phyloP scores from a whole-genome alignment of 768 basidiomycete species.

The Termitomyces sp. region DNA sequence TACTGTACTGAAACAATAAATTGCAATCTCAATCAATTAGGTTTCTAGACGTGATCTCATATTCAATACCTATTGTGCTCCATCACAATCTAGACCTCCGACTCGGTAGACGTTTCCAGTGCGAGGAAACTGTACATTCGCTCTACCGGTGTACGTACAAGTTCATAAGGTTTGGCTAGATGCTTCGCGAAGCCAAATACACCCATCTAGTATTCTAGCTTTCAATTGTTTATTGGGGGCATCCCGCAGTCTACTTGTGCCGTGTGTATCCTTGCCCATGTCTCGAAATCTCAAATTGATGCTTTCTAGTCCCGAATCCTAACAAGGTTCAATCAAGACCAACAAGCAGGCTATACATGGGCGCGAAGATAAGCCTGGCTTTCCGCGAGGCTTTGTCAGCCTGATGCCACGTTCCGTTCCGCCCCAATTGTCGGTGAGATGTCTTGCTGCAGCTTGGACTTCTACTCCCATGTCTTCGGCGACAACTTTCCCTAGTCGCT shows the following conservation, averaged over 20 bases:
- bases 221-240: background rate
- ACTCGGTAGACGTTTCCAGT: background rate
- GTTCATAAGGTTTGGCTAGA: background rate
- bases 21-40: background rate
- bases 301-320: background rate
- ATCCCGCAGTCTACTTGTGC: background rate
- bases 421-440: background rate
- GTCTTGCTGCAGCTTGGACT: background rate
- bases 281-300: background rate
- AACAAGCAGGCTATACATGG: background rate
- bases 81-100: background rate
- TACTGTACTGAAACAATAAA: background rate
- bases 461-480: background rate
- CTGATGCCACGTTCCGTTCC: background rate
- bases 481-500: background rate
- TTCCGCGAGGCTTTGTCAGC: background rate
- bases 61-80: background rate
- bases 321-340: background rate
- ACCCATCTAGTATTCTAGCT: background rate
- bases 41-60: background rate
- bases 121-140: background rate
- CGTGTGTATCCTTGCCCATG: background rate
- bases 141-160: background rate
- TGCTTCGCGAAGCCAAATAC: background rate
- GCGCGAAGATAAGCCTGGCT: background rate